Percentiles rank a stretch among this genome's conserved stretches.
Conservation (phyloP, 495 filamentous ascomycete species). For the Tuber calosporum region DNA sequence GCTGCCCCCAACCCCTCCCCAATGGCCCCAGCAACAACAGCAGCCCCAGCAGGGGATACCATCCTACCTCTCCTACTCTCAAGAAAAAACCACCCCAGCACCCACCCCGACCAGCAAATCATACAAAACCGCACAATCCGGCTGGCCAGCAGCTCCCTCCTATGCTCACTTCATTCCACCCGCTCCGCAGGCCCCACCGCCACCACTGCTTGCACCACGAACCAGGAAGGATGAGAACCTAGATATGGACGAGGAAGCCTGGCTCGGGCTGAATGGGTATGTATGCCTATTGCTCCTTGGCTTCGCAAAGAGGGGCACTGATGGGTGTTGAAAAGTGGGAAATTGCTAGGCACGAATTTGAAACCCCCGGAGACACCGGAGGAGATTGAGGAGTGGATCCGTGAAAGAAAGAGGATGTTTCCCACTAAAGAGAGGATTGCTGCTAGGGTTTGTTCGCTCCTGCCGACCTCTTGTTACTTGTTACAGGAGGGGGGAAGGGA, state of each 20-base stretch:
- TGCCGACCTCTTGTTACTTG: not conserved
- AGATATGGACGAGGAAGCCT: constrained; percentile 35
- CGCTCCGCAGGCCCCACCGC: not conserved
- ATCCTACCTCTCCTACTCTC: constrained; percentile 30
- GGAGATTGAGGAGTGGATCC: constrained; percentile 61
- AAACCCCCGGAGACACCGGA: constrained; percentile 33
- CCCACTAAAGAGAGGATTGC: constrained; percentile 54
- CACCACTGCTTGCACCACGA: not conserved
- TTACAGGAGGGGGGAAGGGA: not conserved
- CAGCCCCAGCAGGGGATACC: constrained; percentile 6
- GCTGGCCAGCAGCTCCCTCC: constrained; percentile 26
- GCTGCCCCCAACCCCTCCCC: not conserved
- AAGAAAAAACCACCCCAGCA: constrained; percentile 12
- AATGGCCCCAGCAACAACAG: constrained; percentile 4
- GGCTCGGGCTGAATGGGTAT: constrained; percentile 35
- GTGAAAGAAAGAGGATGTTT: constrained; percentile 58
- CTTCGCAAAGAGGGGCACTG: not conserved
- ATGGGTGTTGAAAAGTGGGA: constrained; percentile 22
- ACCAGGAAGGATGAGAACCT: constrained; percentile 20
- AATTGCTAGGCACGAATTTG: constrained; percentile 38
- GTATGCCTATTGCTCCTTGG: not conserved
- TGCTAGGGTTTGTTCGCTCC: constrained; percentile 1
- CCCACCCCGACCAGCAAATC: not conserved
- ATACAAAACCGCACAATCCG: constrained; percentile 14
- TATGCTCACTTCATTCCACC: constrained; percentile 22